A percentile compares a stretch with the other conserved stretches of the same genome.
These are phyloP conservation scores for Microbotryum lychnidis-dioicae DNA, from an alignment of 1,284 basidiomycete species.

Conservation along the genomic window DNA sequence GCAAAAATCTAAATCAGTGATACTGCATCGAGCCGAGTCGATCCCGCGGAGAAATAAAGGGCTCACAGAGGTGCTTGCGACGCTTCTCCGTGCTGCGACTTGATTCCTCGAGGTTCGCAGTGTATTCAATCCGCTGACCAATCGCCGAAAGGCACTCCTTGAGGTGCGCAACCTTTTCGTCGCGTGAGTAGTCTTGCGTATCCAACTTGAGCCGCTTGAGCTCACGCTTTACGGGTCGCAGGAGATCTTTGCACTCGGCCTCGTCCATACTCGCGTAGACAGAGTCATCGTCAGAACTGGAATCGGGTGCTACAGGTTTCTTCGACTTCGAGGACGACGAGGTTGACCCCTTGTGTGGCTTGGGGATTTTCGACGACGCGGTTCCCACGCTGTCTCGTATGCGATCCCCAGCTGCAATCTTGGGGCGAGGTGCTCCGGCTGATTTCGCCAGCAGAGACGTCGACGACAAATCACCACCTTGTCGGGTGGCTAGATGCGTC, in stretches of 20 bases:
- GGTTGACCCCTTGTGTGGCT: constrained; percentile 1
- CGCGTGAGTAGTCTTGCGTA: constrained; percentile 82
- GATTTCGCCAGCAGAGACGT: neutral
- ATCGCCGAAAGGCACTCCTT: constrained; percentile 94
- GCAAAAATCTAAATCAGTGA: neutral
- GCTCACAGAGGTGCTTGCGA: constrained; percentile 83
- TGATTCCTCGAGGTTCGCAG: constrained; percentile 66
- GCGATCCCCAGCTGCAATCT: neutral
- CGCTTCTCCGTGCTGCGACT: constrained; percentile 71
- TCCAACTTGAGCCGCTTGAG: constrained; percentile 92
- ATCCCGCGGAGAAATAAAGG: constrained; percentile 42
- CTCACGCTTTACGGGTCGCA: constrained; percentile 94
- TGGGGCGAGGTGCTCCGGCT: constrained; percentile 9
- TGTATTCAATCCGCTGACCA: constrained; percentile 79
- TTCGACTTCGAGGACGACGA: constrained; percentile 45
- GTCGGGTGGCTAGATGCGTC: constrained; percentile 3
- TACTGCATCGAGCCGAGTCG: neutral
- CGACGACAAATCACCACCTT: constrained; percentile 2
- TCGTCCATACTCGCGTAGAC: constrained; percentile 67
- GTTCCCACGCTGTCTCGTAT: neutral
- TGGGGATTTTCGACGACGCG: neutral
- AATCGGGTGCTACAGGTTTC: constrained; percentile 43
- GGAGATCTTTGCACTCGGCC: constrained; percentile 81
- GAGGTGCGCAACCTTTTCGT: constrained; percentile 88
- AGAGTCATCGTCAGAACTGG: constrained; percentile 20